Evolutionary conservation across 1,284 basidiomycete genomes (phyloP).

Genomic region (Tilletia caries): DNA sequence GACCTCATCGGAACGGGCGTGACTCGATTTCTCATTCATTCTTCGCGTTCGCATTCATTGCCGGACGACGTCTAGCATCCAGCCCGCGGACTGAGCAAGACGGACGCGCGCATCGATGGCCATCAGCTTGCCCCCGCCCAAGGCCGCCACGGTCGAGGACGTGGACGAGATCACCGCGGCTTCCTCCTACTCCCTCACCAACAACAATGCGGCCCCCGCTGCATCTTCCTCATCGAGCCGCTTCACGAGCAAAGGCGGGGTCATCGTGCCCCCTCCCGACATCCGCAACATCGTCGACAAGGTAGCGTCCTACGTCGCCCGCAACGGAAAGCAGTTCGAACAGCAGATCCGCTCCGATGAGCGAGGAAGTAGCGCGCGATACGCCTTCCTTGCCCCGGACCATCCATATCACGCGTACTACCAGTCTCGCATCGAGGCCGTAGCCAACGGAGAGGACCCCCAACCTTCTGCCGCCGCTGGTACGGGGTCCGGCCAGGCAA

Average conservation of each 20-base stretch:
- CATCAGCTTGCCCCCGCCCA: conserved; percentile 38
- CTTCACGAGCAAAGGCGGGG: conserved; percentile 36
- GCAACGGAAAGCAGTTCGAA: conserved; percentile 48
- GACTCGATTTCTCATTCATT: background rate
- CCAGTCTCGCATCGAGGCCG: conserved; percentile 36
- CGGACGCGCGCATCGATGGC: background rate
- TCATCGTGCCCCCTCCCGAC: conserved; percentile 56
- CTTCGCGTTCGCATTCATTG: too few relatives aligned
- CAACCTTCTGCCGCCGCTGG: conserved; percentile 14
- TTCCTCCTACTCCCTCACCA: conserved; percentile 17
- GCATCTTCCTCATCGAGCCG: conserved; percentile 24
- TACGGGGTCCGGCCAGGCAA: background rate
- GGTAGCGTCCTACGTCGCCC: conserved; percentile 85
- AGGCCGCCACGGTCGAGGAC: conserved; percentile 27
- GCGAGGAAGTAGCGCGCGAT: conserved; percentile 37
- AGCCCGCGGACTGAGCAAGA: too few relatives aligned
- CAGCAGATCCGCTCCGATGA: conserved; percentile 45
- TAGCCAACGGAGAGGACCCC: conserved; percentile 27
- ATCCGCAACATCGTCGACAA: conserved; percentile 85
- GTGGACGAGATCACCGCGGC: conserved; percentile 30
- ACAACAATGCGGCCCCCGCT: conserved; percentile 10
- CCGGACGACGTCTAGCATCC: too few relatives aligned
- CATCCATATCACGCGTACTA: conserved; percentile 52
- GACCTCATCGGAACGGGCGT: background rate
- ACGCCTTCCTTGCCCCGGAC: conserved; percentile 42